A percentile compares a stretch with the other conserved stretches of the same genome.
Conservation (phyloP, 257 asterid genomes). For the Gentiana straminea region DNA sequence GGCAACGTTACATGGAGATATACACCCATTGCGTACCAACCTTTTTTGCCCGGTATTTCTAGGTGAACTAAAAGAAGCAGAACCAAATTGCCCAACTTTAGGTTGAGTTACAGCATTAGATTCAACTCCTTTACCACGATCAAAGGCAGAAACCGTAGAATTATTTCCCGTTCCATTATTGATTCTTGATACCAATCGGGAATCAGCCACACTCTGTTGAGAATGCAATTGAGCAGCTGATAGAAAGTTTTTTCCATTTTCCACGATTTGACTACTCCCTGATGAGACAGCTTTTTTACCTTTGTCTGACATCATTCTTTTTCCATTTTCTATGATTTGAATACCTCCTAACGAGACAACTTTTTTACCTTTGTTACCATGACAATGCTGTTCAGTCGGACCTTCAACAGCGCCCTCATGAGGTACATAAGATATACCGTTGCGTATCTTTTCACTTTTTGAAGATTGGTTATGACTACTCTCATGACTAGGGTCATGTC, state of each 20-base stretch:
- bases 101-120: slow-evolving; percentile 15
- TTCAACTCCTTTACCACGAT: slow-evolving; percentile 18
- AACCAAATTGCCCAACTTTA: slow-evolving; percentile 23
- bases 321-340: slow-evolving; percentile 19
- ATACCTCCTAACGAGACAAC: slow-evolving; percentile 12
- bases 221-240: slow-evolving; percentile 25
- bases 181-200: slow-evolving; percentile 13
- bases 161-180: slow-evolving; percentile 24
- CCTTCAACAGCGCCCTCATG: slow-evolving; percentile 23
- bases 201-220: slow-evolving; percentile 11
- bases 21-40: slow-evolving; percentile 86
- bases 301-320: background rate
- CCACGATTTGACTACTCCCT: slow-evolving; percentile 18
- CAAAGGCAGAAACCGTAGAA: slow-evolving; percentile 13
- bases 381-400: slow-evolving; percentile 20
- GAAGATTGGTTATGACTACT: slow-evolving; percentile 13
- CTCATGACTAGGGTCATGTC: slow-evolving; percentile 23
- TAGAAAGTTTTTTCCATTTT: slow-evolving; percentile 16
- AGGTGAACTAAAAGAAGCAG: slow-evolving; percentile 22
- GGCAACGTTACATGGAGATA: slow-evolving; percentile 68
- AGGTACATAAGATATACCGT: slow-evolving; percentile 15
- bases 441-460: slow-evolving; percentile 13
- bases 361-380: slow-evolving; percentile 17
- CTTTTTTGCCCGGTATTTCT: slow-evolving; percentile 50
- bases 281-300: background rate